Evolutionary conservation across 352 stramenopile species (phyloP).

Genomic region (Phytophthora niederhauseri): DNA sequence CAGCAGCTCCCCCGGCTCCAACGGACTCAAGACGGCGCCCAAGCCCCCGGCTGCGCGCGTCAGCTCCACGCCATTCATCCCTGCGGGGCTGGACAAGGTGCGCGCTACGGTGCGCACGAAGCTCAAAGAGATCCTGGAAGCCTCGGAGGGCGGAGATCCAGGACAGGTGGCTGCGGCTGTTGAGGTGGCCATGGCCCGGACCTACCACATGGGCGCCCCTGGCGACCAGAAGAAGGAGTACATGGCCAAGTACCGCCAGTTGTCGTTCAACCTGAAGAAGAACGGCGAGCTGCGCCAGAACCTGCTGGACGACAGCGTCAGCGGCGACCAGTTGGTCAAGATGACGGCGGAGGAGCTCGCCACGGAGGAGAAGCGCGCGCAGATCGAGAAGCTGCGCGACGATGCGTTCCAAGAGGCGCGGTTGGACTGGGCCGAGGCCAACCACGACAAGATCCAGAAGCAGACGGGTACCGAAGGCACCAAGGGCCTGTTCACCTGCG

Average conservation of each 20-base stretch:
- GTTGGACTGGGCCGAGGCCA: slow-evolving; percentile 90
- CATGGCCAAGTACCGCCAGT: slow-evolving; percentile 85
- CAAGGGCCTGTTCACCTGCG: slow-evolving; percentile 91
- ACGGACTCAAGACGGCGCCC: slow-evolving; percentile 33
- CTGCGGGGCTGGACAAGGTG: slow-evolving; percentile 72
- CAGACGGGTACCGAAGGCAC: slow-evolving; percentile 77
- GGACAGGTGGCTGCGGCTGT: slow-evolving; percentile 67
- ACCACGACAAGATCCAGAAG: slow-evolving; percentile 93
- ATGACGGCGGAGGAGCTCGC: slow-evolving; percentile 90
- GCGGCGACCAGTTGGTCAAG: slow-evolving; percentile 72
- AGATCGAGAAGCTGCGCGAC: slow-evolving; percentile 85
- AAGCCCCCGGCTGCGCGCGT: slow-evolving; percentile 26
- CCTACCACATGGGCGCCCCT: slow-evolving; percentile 70
- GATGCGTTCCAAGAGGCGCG: slow-evolving; percentile 86
- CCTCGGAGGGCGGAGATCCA: slow-evolving; percentile 52
- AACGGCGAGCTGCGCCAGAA: slow-evolving; percentile 83
- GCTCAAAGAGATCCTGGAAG: slow-evolving; percentile 75
- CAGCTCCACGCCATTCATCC: slow-evolving; percentile 59
- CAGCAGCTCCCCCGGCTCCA: slow-evolving; percentile 27
- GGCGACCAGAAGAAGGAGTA: slow-evolving; percentile 91
- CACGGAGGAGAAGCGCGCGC: slow-evolving; percentile 84
- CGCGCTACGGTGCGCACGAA: slow-evolving; percentile 82
- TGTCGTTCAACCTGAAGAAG: slow-evolving; percentile 94
- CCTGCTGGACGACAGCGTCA: slow-evolving; percentile 71
- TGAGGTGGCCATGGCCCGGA: slow-evolving; percentile 78